Evolutionary conservation across 2,329 filamentous ascomycete species (phyloP).

Genomic region (Hypoxylon sp.): DNA sequence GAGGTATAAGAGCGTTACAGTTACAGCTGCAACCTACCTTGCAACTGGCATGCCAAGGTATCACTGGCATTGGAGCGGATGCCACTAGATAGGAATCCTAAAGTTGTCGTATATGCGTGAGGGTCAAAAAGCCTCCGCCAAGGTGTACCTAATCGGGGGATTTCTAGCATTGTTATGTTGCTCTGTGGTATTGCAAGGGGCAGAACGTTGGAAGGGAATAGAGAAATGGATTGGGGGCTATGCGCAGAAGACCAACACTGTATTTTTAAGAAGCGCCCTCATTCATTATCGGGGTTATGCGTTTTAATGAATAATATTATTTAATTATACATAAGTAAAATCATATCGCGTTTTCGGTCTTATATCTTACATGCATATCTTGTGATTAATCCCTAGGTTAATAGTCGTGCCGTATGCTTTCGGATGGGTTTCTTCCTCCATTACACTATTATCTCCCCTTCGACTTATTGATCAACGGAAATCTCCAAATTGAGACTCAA

Average conservation of each 20-base stretch:
- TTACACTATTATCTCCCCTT: neutral
- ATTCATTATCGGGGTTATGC: neutral
- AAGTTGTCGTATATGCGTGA: constrained; percentile 6
- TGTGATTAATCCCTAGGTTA: neutral
- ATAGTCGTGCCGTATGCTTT: constrained; percentile 3
- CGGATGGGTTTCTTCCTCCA: constrained; percentile 5
- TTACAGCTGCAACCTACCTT: constrained; percentile 11
- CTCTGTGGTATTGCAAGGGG: neutral
- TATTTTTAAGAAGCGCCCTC: neutral
- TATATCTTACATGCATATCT: constrained; percentile 7
- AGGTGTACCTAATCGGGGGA: constrained; percentile 6
- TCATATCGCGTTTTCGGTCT: neutral
- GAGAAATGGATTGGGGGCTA: constrained; percentile 8
- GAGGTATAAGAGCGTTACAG: neutral
- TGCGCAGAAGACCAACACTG: constrained; percentile 5
- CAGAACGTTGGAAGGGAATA: neutral
- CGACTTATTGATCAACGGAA: constrained; percentile 2
- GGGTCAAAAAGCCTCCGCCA: neutral
- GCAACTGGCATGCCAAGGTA: constrained; percentile 9
- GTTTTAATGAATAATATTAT: neutral
- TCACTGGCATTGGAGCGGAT: constrained; percentile 14
- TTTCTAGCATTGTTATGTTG: neutral
- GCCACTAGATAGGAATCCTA: constrained; percentile 4
- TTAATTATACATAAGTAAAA: neutral
- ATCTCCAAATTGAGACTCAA: neutral